A percentile compares a stretch with the other conserved stretches of the same genome.
Evolutionary conservation across 306 rosid species (phyloP).

Genomic region (Cucumis cinereus): DNA sequence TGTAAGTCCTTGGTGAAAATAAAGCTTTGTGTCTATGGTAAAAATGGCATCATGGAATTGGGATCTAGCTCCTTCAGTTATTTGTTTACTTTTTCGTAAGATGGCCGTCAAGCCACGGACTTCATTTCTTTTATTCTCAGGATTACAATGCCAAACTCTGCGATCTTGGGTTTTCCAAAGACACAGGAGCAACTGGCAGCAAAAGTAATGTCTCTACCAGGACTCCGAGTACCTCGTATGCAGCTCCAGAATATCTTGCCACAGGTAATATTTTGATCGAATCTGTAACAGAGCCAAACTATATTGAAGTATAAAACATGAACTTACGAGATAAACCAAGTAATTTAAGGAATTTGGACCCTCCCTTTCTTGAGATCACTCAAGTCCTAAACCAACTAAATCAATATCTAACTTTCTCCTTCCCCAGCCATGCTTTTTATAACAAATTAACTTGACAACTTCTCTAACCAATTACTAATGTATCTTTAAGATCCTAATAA

Average conservation of each 20-base stretch:
- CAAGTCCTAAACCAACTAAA: no score
- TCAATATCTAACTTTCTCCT: no score
- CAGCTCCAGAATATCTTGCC: slow-evolving; percentile 58
- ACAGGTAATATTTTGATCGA: slow-evolving; percentile 24
- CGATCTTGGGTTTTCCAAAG: slow-evolving; percentile 63
- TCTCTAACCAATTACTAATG: no score
- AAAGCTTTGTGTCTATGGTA: not conserved
- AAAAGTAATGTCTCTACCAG: slow-evolving; percentile 49
- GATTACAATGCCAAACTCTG: slow-evolving; percentile 45
- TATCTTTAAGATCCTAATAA: no score
- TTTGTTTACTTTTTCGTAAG: not conserved
- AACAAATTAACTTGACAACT: no score
- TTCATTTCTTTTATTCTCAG: slow-evolving; percentile 20
- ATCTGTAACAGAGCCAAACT: no score
- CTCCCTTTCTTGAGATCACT: no score
- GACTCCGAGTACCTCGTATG: slow-evolving; percentile 48
- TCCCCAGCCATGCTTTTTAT: no score
- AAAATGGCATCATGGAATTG: not conserved
- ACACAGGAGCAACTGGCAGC: slow-evolving; percentile 40
- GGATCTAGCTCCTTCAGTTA: not conserved
- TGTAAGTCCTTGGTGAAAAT: slow-evolving; percentile 19
- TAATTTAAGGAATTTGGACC: no score
- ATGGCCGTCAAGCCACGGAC: not conserved
- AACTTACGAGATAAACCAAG: no score
- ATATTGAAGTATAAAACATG: no score